Base-by-base conservation (phyloP, 2,329 filamentous ascomycete species). In the Xylaria sp. region DNA sequence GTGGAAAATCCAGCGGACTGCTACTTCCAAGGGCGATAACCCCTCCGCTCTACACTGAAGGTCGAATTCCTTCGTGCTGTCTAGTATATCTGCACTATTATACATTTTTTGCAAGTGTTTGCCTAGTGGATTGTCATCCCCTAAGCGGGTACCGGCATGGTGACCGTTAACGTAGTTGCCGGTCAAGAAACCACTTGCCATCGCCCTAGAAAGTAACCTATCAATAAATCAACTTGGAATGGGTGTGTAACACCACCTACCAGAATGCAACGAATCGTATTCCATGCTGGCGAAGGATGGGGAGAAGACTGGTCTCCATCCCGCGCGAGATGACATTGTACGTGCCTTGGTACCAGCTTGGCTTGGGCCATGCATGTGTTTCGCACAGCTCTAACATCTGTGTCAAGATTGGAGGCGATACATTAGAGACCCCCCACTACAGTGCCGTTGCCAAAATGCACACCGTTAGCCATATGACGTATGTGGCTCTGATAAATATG, bases 351-450 rank as follows among this genome's bases (percentile, higher is more conserved):
- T 82, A 82, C 61, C 76, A 78, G 5, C 67, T 73, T 0, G 80
- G 80, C 56, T 80, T 79, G n/a, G 71, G 65, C 71, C 76, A 80
- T 39, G 71, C 72, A 2, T 79, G 73, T 47, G 73, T 50, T 22
- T 79, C 77, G 68, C 76, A 78, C 17, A 80, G 67, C 4, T 71
- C 68, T 31, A 81, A 65, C 29, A 76, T 77, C 20, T 76, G 64
- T 56, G n/a, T 76, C 66, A 0, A 81, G 72, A 75, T 70, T 3
- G 72, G 63, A 0, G 75, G 70, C 0, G 75, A 64, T 17, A 78
- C 75, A 63, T 82, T 82, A 15, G 79, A 80, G 0, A 82, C 71
- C 1, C 80, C 80, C 71, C 80, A 79, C 73, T 78, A n/a, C 3
- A 50, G 4, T 25, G n/a, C n/a, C n/a, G n/a, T n/a, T n/a, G n/a